Base-by-base conservation (phyloP, 2,329 filamentous ascomycete genomes). In the Orbilia ellipsospora region DNA sequence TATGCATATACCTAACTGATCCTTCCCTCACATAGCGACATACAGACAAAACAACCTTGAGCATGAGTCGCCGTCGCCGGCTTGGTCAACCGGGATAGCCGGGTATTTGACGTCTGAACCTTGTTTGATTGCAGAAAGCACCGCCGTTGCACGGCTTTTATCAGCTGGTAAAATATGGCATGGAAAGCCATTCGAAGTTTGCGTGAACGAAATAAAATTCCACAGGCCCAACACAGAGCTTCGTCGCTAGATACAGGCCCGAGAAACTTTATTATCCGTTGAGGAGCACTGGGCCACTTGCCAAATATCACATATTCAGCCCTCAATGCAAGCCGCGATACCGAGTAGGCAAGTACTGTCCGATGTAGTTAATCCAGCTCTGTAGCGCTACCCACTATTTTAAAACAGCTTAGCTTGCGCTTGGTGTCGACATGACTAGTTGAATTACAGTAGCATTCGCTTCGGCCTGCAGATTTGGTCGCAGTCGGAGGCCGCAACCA, bases 391-490 rank as follows among this genome's bases (percentile, higher is more conserved):
- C 20, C 20, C 59, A 18, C 20, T 51, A 44, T 36, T 63, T 63
- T n/a, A 1, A 20, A 63, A 63, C 42, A 51, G 28, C 59, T 63
- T 52, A 26, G 59, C 59, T 63, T 63, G 10, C 31, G 31, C 31
- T 36, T 36, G n/a, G 51, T 61, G 48, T 63, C 45, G 44, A 52
- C 45, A 20, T 26, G 16, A 63, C 26, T 52, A 28, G 57, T 61
- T 36, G 10, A 36, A 36, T 36, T 7, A 36, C 31, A 36, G 31
- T 36, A 36, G 31, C 31, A 13, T 48, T 61, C 57, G 57, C 40
- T n/a, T 63, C 48, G 60, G 48, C 60, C 20, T 64, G 60, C 50
- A 54, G 60, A 8, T 64, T 64, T 54, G 60, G 28, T 64, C 60
- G 60, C 60, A 64, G 26, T 54, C 60, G 60, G 60, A 64, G 15